Base-by-base conservation (phyloP, 345 rosid species). In the Acer yangbiense region DNA sequence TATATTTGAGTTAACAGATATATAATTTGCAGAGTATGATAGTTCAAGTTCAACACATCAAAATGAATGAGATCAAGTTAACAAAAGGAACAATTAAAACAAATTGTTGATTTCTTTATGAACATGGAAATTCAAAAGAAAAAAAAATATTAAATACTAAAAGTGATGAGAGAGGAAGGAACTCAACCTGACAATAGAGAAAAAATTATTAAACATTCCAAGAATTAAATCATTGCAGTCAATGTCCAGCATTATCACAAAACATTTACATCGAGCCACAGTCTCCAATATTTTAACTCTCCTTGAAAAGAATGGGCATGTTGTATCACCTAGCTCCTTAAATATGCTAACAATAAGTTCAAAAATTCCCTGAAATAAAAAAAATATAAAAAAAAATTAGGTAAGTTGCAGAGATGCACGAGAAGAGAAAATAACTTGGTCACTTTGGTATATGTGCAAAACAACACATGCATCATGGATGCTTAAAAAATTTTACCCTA, bases 251-350 rank as follows among this genome's bases (percentile, higher is more conserved):
- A 94, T 85, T 62, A 90, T 81, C 82, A 95, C 89, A 73, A 83
- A 95, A 75, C 92, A 93, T 82, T 86, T 91, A 76, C 91, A 92
- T 29, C 79, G 88, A 74, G 97, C 90, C 76, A 92, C 77, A 20
- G 88, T 91, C 89, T 93, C 98, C 80, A 95, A 78, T 69, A 94
- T 86, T 77, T 94, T 93, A 48, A 86, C 97, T 85, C 97, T 93
- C 87, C 79, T 88, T 3, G 90, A 86, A 82, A 92, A 95, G 76
- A 89, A 92, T 13, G 97, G 89, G 73, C 96, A 91, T 25, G 58
- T 68, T 3, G 87, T 88, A 79, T 95, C 94, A 69, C 89, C 89
- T 20, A 95, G 88, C 89, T 90, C 97, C 77, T 72, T 80, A 69
- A 95, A 93, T 72, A 78, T 84, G 73, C 90, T 77, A 69, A 91